A percentile compares a stretch with the other conserved stretches of the same genome.
Conservation (phyloP, 306 rosid genomes). For the Trifolium fragiferum region DNA sequence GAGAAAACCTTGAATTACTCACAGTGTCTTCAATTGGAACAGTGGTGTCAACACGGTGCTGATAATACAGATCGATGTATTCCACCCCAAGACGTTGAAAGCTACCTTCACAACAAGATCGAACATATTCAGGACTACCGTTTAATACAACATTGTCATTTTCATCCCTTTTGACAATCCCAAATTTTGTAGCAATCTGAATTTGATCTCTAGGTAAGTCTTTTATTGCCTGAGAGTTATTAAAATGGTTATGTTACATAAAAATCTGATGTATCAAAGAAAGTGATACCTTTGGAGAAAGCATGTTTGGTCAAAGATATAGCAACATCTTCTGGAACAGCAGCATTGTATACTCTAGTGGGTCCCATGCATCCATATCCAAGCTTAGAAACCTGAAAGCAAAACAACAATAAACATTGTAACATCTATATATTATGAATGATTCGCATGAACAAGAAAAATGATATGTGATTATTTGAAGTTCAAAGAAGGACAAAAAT, state of each 20-base stretch:
- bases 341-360: conserved; percentile 58
- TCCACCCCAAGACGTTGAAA: conserved; percentile 73
- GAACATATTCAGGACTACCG: conserved; percentile 84
- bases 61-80: conserved; percentile 83
- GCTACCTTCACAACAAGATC: conserved; percentile 76
- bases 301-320: conserved; percentile 65
- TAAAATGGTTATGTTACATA: conserved; percentile 29
- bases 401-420: too few relatives aligned
- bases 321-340: conserved; percentile 65
- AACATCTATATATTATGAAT: too few relatives aligned
- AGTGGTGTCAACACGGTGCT: conserved; percentile 77
- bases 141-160: conserved; percentile 43
- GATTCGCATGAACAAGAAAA: too few relatives aligned
- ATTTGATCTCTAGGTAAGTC: conserved; percentile 72
- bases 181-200: conserved; percentile 86
- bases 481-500: too few relatives aligned
- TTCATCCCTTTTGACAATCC: conserved; percentile 48
- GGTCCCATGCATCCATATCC: conserved; percentile 88
- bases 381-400: conserved; percentile 53
- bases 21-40: conserved; percentile 87
- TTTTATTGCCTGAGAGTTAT: conserved; percentile 63
- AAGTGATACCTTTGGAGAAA: conserved; percentile 73
- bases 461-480: too few relatives aligned
- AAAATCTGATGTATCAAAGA: conserved; percentile 73
- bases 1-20: conserved; percentile 27